phyloP scores from a whole-genome alignment of 164 flowering plant species.

The Houttuynia cordata region DNA sequence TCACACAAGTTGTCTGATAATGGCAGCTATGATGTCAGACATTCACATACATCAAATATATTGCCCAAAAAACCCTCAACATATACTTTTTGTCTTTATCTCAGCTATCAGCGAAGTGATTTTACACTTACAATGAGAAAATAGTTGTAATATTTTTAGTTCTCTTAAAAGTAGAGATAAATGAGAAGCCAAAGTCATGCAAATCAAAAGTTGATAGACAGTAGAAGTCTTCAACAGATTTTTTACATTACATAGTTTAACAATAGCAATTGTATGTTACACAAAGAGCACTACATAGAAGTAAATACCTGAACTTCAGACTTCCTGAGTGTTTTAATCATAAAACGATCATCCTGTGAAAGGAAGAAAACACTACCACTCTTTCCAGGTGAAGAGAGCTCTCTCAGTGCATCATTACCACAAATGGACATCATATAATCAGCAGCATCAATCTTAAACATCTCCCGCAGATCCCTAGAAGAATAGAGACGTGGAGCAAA shows the following conservation, averaged over 20 bases:
- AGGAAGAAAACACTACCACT: conserved; percentile 95
- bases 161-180: not conserved
- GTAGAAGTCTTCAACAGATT: not conserved
- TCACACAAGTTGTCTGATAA: no score
- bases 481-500: not conserved
- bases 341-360: conserved; percentile 95
- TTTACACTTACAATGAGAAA: no score
- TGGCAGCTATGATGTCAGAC: no score
- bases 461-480: conserved; percentile 72
- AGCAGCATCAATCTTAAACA: conserved; percentile 98
- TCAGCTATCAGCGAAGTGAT: no score
- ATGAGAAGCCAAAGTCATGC: not conserved
- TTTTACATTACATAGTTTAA: not conserved
- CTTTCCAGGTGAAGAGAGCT: conserved; percentile 98
- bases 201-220: no score
- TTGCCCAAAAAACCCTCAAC: no score
- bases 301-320: conserved; percentile 84
- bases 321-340: conserved; percentile 95
- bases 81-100: no score
- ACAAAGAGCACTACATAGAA: no score
- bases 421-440: conserved; percentile 99
- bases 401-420: conserved; percentile 94
- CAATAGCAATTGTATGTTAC: not conserved
- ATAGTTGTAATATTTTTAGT: no score
- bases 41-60: no score